A percentile compares a stretch with the other conserved stretches of the same genome.
Conservation (phyloP, 768 basidiomycete genomes). For the Boletus fagicola region DNA sequence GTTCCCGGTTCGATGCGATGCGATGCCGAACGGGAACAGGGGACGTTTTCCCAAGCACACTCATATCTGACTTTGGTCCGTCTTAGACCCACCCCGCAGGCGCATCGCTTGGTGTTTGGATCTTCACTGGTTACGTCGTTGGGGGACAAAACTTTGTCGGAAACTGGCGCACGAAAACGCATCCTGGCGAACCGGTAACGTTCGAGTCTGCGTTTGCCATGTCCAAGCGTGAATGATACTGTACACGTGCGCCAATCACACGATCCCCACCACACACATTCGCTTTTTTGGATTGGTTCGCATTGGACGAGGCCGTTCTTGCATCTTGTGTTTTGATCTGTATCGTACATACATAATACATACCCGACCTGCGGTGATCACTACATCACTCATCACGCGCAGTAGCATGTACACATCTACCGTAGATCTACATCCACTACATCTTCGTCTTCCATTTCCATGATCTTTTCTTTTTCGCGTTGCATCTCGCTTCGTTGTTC, state of each 20-base stretch:
- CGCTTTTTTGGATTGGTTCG: background rate
- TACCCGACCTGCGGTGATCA: slow-evolving; percentile 3
- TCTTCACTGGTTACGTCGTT: slow-evolving; percentile 72
- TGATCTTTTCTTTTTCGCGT: background rate
- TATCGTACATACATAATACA: slow-evolving; percentile 9
- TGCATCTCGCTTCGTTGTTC: background rate
- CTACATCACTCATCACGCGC: slow-evolving; percentile 6
- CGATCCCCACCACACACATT: background rate
- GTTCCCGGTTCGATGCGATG: background rate
- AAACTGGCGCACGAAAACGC: slow-evolving; percentile 54
- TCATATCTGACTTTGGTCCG: slow-evolving; percentile 7
- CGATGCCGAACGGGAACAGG: background rate
- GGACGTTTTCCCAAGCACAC: background rate
- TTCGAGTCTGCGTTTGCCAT: slow-evolving; percentile 68
- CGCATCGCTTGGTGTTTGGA: slow-evolving; percentile 27
- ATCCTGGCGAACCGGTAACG: slow-evolving; percentile 38
- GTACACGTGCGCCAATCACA: background rate
- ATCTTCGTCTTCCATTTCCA: slow-evolving; percentile 11
- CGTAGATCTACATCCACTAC: slow-evolving; percentile 18
- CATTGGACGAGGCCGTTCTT: slow-evolving; percentile 9
- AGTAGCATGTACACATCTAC: slow-evolving; percentile 14
- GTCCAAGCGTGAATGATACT: slow-evolving; percentile 42
- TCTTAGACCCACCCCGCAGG: slow-evolving; percentile 6
- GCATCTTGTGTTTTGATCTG: slow-evolving; percentile 10
- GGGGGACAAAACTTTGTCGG: slow-evolving; percentile 67